Conservation (phyloP, 805 yeast species). For the Hanseniaspora mollemarum region DNA sequence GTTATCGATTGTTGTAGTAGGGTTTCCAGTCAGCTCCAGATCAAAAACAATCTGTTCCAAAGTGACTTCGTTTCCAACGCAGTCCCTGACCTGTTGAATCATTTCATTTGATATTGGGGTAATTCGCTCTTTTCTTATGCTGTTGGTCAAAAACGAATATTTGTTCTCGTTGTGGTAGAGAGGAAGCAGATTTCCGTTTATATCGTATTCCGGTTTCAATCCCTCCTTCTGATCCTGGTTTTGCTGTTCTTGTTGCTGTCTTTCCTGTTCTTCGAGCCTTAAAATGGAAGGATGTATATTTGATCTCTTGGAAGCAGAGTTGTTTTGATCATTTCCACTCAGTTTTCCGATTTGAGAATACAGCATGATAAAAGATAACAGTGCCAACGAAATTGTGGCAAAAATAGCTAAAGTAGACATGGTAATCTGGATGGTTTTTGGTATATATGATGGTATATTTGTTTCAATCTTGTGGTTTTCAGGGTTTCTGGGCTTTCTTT, state of each 20-base stretch:
- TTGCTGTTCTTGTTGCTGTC: neutral
- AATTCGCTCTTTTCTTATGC: slow-evolving; percentile 2
- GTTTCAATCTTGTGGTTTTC: neutral
- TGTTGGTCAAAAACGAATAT: neutral
- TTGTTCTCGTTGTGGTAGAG: slow-evolving; percentile 4
- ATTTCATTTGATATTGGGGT: neutral
- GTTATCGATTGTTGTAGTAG: slow-evolving; percentile 67
- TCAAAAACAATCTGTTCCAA: slow-evolving; percentile 62
- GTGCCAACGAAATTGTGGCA: neutral
- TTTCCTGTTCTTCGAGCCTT: slow-evolving; percentile 6
- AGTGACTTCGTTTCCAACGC: neutral
- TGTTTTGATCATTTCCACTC: neutral
- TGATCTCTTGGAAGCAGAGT: neutral
- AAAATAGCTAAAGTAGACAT: neutral
- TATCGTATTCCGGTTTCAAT: slow-evolving; percentile 1
- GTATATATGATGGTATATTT: no score
- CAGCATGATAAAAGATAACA: neutral
- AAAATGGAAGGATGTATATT: slow-evolving; percentile 10
- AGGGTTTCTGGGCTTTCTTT: neutral
- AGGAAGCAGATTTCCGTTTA: slow-evolving; percentile 2
- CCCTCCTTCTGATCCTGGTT: neutral
- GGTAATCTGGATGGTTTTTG: no score
- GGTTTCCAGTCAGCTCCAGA: slow-evolving; percentile 65
- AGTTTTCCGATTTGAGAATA: neutral
- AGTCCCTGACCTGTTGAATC: slow-evolving; percentile 3